Evolutionary conservation across 768 basidiomycete genomes (phyloP).

Genomic region (Chalciporus sphaerocephalus): DNA sequence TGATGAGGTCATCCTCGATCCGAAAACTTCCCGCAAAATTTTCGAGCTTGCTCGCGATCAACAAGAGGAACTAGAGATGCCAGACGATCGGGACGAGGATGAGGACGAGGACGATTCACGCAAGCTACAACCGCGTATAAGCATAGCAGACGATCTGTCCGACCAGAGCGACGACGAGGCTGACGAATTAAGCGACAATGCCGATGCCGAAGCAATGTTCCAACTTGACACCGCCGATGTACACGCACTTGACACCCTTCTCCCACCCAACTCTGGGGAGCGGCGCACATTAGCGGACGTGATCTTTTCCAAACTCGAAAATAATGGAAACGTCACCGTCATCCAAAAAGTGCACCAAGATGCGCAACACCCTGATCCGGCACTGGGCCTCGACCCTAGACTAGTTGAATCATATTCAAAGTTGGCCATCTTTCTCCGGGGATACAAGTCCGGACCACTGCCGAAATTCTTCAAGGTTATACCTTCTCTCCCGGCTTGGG

Average conservation of each 20-base stretch:
- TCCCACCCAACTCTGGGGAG: conserved; percentile 71
- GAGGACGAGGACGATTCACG: conserved; percentile 33
- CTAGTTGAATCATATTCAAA: conserved; percentile 92
- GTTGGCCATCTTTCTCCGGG: conserved; percentile 81
- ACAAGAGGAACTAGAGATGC: conserved; percentile 79
- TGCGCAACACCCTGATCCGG: conserved; percentile 65
- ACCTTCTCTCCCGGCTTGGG: conserved; percentile 93
- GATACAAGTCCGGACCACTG: conserved; percentile 90
- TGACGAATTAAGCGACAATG: conserved; percentile 19
- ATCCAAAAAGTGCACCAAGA: conserved; percentile 57
- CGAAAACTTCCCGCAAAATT: conserved; percentile 80
- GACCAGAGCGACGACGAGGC: conserved; percentile 48
- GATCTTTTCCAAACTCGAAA: conserved; percentile 92
- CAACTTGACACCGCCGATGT: conserved; percentile 91
- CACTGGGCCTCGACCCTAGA: conserved; percentile 84
- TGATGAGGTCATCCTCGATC: conserved; percentile 63
- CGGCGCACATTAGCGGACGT: conserved; percentile 90
- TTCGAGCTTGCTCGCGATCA: conserved; percentile 91
- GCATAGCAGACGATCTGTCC: conserved; percentile 47
- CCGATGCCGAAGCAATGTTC: conserved; percentile 56
- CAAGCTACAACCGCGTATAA: conserved; percentile 24
- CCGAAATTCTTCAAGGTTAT: conserved; percentile 99
- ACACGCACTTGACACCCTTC: conserved; percentile 74
- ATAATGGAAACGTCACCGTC: conserved; percentile 47
- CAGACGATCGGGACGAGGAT: conserved; percentile 51